Evolutionary conservation across 179 eudicot species (phyloP).

Genomic region (Patellifolia procumbens): DNA sequence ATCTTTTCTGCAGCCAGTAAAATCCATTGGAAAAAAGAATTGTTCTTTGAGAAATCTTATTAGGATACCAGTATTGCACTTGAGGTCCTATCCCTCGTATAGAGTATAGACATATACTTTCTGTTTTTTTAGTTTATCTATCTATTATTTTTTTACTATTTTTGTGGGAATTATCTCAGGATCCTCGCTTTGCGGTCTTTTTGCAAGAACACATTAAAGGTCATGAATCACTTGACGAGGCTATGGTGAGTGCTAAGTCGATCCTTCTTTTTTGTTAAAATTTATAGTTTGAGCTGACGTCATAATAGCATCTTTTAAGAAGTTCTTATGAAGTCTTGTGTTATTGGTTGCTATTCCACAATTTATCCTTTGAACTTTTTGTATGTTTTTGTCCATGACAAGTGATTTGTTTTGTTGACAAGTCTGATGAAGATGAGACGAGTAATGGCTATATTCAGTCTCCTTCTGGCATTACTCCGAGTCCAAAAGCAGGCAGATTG

Average conservation of each 20-base stretch:
- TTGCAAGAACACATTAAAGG: slow-evolving; percentile 47
- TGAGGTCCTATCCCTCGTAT: too few relatives aligned
- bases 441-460: slow-evolving; percentile 33
- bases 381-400: not conserved
- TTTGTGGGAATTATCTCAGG: slow-evolving; percentile 42
- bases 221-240: slow-evolving; percentile 42
- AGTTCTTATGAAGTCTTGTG: slow-evolving; percentile 8
- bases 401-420: slow-evolving; percentile 20
- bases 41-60: too few relatives aligned
- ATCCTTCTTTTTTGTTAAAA: not conserved
- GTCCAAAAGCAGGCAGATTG: slow-evolving; percentile 35
- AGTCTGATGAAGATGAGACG: slow-evolving; percentile 70
- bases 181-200: slow-evolving; percentile 56
- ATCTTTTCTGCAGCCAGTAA: too few relatives aligned
- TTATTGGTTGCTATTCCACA: not conserved
- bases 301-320: not conserved
- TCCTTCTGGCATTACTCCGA: slow-evolving; percentile 32
- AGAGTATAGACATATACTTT: too few relatives aligned
- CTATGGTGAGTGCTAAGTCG: slow-evolving; percentile 47
- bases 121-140: slow-evolving; percentile 1
- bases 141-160: not conserved
- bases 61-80: too few relatives aligned
- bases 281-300: not conserved
- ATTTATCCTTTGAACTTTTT: not conserved
- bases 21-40: too few relatives aligned